Evolutionary conservation across 345 rosid species (phyloP).

Genomic region (Ceriops decandra): DNA sequence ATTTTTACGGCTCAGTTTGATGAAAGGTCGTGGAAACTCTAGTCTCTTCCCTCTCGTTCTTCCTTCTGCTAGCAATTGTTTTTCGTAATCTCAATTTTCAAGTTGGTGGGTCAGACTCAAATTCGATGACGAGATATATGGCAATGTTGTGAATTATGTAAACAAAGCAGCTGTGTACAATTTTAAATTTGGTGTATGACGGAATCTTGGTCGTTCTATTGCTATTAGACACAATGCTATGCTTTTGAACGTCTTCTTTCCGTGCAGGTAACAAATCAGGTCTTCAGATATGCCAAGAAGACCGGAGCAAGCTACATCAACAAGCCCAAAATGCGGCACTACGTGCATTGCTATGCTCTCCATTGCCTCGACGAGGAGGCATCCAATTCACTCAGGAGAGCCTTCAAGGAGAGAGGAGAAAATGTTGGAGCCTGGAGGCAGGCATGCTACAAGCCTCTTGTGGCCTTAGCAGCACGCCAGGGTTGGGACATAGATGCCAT

Average conservation of each 20-base stretch:
- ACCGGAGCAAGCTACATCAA: conserved; percentile 94
- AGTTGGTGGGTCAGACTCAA: too few species aligned
- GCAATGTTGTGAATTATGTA: background rate
- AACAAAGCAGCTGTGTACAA: too few species aligned
- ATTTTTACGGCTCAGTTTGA: conserved; percentile 1
- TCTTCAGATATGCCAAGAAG: conserved; percentile 87
- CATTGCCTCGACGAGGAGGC: conserved; percentile 90
- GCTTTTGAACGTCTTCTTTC: background rate
- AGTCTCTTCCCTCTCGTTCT: background rate
- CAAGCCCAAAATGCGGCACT: conserved; percentile 99
- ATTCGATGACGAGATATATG: too few species aligned
- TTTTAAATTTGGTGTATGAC: too few species aligned
- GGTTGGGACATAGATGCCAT: conserved; percentile 97
- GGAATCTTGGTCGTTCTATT: too few species aligned
- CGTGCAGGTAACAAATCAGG: conserved; percentile 88
- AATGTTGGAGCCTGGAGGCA: conserved; percentile 98
- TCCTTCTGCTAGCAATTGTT: background rate
- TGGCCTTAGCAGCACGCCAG: conserved; percentile 69
- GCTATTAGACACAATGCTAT: too few species aligned
- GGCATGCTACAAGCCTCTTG: conserved; percentile 91
- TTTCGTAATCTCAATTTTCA: too few species aligned
- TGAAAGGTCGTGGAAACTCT: background rate
- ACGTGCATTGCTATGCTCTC: conserved; percentile 94
- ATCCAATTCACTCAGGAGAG: conserved; percentile 68
- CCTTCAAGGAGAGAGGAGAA: conserved; percentile 89